Base-by-base conservation (phyloP, 2,329 filamentous ascomycete species). In the Spiromastix sp. region DNA sequence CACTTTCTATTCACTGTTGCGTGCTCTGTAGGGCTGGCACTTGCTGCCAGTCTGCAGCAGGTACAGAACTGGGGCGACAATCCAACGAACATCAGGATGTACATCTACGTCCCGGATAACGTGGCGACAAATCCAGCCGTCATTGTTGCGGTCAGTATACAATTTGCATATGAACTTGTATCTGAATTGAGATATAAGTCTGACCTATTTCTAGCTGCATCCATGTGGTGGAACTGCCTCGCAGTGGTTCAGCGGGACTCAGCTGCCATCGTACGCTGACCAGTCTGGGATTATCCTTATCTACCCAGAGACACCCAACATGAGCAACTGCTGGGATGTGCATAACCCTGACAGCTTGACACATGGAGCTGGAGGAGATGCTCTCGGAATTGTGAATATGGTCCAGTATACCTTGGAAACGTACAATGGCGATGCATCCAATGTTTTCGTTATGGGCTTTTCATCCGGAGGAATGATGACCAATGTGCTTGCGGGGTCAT, bases 401-500 rank as follows among this genome's bases (percentile, higher is more conserved):
- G 71, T 77, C 31, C 59, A 54, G 21, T 76, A 72, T 45, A 61
- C 70, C 3, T 51, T 76, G n/a, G 43, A 50, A 6, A 63, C 61
- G 47, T 75, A 77, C 53, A 57, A 59, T 2, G 72, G 60, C 17
- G 68, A 78, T 44, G 46, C 63, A 19, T 57, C 48, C 42, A 63
- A 61, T 36, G 69, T 77, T 2, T 77, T 67, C 40, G 70, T 70
- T 2, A 73, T 69, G 0, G 74, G 74, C 11, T 56, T 62, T 22
- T 67, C 62, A 19, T 71, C 68, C 0, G 70, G 70, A 24, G 70
- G 61, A 18, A 74, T 73, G 70, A 72, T 74, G 68, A 71, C 69
- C 7, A 65, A 68, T 40, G 64, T 71, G 12, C 56, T 73, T 27
- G 52, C 65, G 2, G 68, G 64, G 2, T 58, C 66, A 3, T 73